A percentile compares a stretch with the other conserved stretches of the same genome.
phyloP scores from a whole-genome alignment of 2,329 filamentous ascomycete genomes.

The Cordyceps farinosa region DNA sequence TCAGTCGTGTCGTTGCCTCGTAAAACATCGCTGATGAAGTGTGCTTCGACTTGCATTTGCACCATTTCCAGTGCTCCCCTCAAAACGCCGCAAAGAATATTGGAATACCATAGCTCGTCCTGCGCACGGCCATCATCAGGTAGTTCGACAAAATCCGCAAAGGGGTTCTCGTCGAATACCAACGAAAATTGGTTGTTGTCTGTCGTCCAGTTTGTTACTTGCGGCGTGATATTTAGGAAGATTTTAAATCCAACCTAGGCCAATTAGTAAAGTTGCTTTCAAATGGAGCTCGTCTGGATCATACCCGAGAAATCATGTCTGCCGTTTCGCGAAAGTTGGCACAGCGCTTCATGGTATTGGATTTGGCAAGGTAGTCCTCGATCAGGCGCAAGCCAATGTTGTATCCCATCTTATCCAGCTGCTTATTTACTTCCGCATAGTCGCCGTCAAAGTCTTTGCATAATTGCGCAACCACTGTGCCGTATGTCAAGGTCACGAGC shows the following conservation, averaged over 20 bases:
- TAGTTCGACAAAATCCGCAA: constrained; percentile 95
- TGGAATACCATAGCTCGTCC: constrained; percentile 97
- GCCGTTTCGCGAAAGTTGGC: constrained; percentile 93
- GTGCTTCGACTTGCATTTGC: constrained; percentile 97
- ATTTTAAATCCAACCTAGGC: constrained; percentile 94
- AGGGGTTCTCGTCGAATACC: constrained; percentile 92
- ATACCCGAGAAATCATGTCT: constrained; percentile 89
- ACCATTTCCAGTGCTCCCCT: constrained; percentile 96
- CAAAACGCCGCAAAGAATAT: constrained; percentile 90
- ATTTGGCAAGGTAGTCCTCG: constrained; percentile 96
- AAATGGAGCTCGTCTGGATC: not conserved
- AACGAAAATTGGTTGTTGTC: constrained; percentile 97
- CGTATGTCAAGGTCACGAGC: constrained; percentile 94
- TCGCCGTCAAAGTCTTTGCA: constrained; percentile 95
- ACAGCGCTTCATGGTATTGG: constrained; percentile 82
- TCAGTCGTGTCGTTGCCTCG: constrained; percentile 94
- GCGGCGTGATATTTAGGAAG: constrained; percentile 93
- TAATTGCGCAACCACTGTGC: constrained; percentile 92
- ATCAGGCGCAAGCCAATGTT: constrained; percentile 95
- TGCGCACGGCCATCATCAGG: constrained; percentile 94
- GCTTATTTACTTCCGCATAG: constrained; percentile 94
- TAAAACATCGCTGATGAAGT: constrained; percentile 91
- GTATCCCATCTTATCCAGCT: constrained; percentile 98
- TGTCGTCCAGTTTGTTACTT: constrained; percentile 90
- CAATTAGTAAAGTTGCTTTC: not conserved